Evolutionary conservation across 1,284 basidiomycete species (phyloP), one percentile per base, ranked within the genome.

Genomic region (Chalciporus sp.): DNA sequence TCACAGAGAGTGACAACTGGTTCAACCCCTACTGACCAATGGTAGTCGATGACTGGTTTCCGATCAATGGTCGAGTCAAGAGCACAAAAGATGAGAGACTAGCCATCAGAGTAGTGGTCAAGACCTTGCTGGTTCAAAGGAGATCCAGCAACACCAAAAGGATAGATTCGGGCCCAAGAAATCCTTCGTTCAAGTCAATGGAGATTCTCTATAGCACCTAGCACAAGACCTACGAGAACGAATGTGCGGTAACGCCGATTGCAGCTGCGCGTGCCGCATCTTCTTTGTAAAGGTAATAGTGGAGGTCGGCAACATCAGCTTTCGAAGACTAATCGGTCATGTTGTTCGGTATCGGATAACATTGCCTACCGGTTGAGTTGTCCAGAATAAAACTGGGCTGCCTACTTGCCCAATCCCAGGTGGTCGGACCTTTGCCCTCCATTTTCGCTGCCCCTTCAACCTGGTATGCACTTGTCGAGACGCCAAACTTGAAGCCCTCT

Each of bases 161-260:
- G 78, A 50, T 77, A 76, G 47, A 80, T 76, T 43, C 78, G 69
- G 2, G 77, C 71, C 78, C 78, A 80, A 2, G 78, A 78, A 31
- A 78, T 73, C 7, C 77, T 77, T 44, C 28, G 55, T 28, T 17
- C 23, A 19, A 28, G 14, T n/a, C 43, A 37, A 17, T n/a, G 29
- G 12, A 28, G 14, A 23, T 6, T 14, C 17, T 10, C 5, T 27
- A 33, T 53, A 12, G 20, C 37, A 28, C n/a, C n/a, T n/a, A n/a
- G n/a, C n/a, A n/a, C n/a, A 29, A 2, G 4, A 62, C 72, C 48
- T 51, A 80, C 78, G 78, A 80, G 59, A 80, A 76, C 2, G 77
- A 78, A 61, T 80, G 76, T 7, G 76, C 73, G 52, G 77, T 80
- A 19, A 77, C 60, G 33, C 78, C 78, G 17, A 80, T 62, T 1